Conservation (phyloP, 2,329 filamentous ascomycete genomes). For the Colletotrichum destructivum region DNA sequence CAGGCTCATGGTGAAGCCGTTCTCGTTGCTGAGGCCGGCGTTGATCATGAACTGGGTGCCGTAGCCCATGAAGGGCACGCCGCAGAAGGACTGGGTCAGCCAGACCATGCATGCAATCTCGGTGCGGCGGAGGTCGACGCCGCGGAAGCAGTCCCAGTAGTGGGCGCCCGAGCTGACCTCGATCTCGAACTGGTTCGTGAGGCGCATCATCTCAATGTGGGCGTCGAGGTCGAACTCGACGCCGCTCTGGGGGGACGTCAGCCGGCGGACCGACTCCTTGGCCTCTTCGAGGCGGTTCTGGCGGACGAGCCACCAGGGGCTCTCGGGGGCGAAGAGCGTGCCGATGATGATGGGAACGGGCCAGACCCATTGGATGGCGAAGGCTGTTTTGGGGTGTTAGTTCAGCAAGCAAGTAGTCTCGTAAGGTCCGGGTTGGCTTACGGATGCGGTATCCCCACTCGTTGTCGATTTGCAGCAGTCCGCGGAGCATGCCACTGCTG, state of each 20-base stretch:
- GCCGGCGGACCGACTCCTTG: slow-evolving; percentile 29
- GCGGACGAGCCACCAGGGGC: slow-evolving; percentile 48
- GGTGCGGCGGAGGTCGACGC: slow-evolving; percentile 48
- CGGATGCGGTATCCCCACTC: slow-evolving; percentile 62
- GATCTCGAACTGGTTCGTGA: slow-evolving; percentile 51
- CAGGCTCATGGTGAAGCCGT: slow-evolving; percentile 56
- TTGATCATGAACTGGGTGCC: slow-evolving; percentile 39
- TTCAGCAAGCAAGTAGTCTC: not conserved
- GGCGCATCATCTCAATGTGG: slow-evolving; percentile 47
- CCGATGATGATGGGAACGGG: slow-evolving; percentile 43
- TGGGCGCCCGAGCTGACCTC: slow-evolving; percentile 45
- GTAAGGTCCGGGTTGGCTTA: not conserved
- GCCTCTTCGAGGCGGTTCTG: slow-evolving; percentile 46
- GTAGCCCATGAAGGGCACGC: slow-evolving; percentile 43
- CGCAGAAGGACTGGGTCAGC: slow-evolving; percentile 48
- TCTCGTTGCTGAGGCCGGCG: slow-evolving; percentile 48
- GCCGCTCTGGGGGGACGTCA: slow-evolving; percentile 43
- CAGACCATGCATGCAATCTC: slow-evolving; percentile 49
- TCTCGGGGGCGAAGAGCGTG: slow-evolving; percentile 46
- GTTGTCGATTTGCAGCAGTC: slow-evolving; percentile 47
- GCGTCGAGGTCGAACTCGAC: slow-evolving; percentile 44
- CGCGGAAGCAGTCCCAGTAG: slow-evolving; percentile 43
- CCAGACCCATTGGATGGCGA: slow-evolving; percentile 49
- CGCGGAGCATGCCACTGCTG: slow-evolving; percentile 53
- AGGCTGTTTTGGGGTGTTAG: slow-evolving; percentile 44